Percentiles rank a stretch among this genome's conserved stretches.
These are phyloP conservation scores for Thielaviopsis cerberus DNA, from an alignment of 2,329 filamentous ascomycete genomes.

Conservation along the genomic window DNA sequence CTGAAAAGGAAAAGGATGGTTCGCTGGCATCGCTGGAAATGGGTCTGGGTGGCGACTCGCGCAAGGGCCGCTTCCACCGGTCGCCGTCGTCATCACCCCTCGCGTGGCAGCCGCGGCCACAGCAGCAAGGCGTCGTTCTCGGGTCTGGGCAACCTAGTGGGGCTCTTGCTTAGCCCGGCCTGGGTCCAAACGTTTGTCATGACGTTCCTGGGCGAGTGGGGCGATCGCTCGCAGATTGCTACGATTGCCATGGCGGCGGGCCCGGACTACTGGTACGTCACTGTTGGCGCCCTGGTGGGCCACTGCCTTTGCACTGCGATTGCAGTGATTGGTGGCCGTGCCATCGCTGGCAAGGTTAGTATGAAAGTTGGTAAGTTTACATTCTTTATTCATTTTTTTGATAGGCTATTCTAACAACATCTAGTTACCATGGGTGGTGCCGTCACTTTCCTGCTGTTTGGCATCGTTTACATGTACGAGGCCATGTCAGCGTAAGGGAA, in stretches of 20 bases:
- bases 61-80: constrained; percentile 58
- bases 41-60: constrained; percentile 53
- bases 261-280: constrained; percentile 98
- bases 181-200: constrained; percentile 99
- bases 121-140: constrained; percentile 25
- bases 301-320: constrained; percentile 81
- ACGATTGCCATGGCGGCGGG: constrained; percentile 98
- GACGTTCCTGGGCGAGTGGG: constrained; percentile 98
- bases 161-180: constrained; percentile 74
- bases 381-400: constrained; percentile 13
- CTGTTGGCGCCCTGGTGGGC: constrained; percentile 66
- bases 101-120: constrained; percentile 22
- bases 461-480: constrained; percentile 77
- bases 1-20: constrained; percentile 73
- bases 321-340: constrained; percentile 78
- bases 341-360: constrained; percentile 84
- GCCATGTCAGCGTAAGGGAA: constrained; percentile 37
- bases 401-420: constrained; percentile 6
- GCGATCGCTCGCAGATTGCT: constrained; percentile 90
- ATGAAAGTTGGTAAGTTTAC: constrained; percentile 72
- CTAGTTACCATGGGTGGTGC: constrained; percentile 84
- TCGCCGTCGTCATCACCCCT: constrained; percentile 47
- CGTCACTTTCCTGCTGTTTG: constrained; percentile 75
- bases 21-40: constrained; percentile 56
- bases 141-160: constrained; percentile 71